phyloP scores from a whole-genome alignment of 768 basidiomycete genomes.

The Suillus placidus region DNA sequence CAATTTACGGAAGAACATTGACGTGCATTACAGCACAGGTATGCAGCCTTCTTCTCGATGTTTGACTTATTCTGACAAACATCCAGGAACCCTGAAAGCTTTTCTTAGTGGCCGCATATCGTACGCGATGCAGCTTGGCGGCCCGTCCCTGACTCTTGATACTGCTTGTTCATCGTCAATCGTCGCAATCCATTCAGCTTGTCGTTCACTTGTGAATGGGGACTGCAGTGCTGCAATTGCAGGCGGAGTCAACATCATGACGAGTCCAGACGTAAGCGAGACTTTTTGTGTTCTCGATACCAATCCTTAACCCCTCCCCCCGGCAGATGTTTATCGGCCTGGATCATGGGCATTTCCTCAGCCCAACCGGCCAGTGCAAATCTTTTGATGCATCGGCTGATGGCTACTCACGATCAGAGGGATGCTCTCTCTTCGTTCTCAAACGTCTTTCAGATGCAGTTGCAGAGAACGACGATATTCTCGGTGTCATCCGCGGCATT shows the following conservation, averaged over 20 bases:
- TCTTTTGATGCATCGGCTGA: conserved; percentile 73
- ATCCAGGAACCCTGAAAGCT: conserved; percentile 64
- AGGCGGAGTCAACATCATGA: conserved; percentile 73
- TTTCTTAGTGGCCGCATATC: conserved; percentile 76
- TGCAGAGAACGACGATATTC: conserved; percentile 65
- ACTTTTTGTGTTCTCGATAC: background rate
- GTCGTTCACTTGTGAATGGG: conserved; percentile 59
- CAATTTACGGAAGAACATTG: conserved; percentile 62
- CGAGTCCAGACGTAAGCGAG: conserved; percentile 66
- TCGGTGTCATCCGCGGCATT: conserved; percentile 67
- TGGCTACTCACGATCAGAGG: conserved; percentile 73
- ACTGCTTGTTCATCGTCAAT: conserved; percentile 77
- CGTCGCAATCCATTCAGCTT: conserved; percentile 70
- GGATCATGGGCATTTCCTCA: conserved; percentile 69
- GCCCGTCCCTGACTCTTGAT: conserved; percentile 72
- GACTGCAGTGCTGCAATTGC: conserved; percentile 74
- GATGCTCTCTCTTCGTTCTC: conserved; percentile 69
- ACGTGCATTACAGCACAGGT: conserved; percentile 75
- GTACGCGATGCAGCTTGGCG: conserved; percentile 65
- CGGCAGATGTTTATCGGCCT: conserved; percentile 69
- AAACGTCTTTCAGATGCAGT: conserved; percentile 71
- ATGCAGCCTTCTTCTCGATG: conserved; percentile 9
- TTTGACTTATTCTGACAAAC: background rate
- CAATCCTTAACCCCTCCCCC: background rate
- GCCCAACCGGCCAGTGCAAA: conserved; percentile 67